phyloP scores from a whole-genome alignment of 306 rosid species.

The Vachellia collinsii region DNA sequence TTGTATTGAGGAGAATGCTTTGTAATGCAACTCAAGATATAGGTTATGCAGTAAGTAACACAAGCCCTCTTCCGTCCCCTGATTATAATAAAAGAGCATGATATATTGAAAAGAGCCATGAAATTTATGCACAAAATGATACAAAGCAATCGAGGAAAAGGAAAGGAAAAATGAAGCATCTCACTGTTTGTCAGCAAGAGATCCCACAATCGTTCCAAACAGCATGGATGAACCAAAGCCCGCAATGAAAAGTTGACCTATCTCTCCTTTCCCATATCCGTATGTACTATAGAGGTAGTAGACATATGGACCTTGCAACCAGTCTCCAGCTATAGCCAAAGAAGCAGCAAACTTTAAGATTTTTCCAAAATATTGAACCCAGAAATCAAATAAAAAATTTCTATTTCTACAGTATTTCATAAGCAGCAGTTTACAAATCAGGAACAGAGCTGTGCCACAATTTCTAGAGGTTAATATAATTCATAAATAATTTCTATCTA shows the following conservation, averaged over 20 bases:
- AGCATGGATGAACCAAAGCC: slow-evolving; percentile 98
- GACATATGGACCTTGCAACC: slow-evolving; percentile 99
- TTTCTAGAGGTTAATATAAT: too few relatives aligned
- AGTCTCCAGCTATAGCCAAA: slow-evolving; percentile 86
- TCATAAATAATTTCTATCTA: too few relatives aligned
- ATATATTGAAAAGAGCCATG: slow-evolving; percentile 7
- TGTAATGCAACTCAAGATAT: slow-evolving; percentile 92
- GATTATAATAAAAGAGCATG: slow-evolving; percentile 36
- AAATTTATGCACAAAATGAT: slow-evolving; percentile 9
- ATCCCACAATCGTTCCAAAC: slow-evolving; percentile 96
- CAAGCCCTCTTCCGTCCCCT: slow-evolving; percentile 99
- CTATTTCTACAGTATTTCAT: too few relatives aligned
- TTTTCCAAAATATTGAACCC: not conserved
- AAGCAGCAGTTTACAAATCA: too few relatives aligned
- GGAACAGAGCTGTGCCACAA: too few relatives aligned
- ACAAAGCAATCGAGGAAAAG: slow-evolving; percentile 7
- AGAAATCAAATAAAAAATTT: too few relatives aligned
- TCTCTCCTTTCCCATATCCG: slow-evolving; percentile 87
- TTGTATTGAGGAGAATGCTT: slow-evolving; percentile 91
- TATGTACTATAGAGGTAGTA: slow-evolving; percentile 92
- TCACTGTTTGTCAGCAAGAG: slow-evolving; percentile 99
- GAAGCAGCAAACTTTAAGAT: slow-evolving; percentile 42
- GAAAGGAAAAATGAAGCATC: slow-evolving; percentile 3
- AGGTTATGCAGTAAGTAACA: slow-evolving; percentile 89
- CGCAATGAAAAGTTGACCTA: slow-evolving; percentile 97